Evolutionary conservation across 768 basidiomycete species (phyloP).

Genomic region (Collybia sp.): DNA sequence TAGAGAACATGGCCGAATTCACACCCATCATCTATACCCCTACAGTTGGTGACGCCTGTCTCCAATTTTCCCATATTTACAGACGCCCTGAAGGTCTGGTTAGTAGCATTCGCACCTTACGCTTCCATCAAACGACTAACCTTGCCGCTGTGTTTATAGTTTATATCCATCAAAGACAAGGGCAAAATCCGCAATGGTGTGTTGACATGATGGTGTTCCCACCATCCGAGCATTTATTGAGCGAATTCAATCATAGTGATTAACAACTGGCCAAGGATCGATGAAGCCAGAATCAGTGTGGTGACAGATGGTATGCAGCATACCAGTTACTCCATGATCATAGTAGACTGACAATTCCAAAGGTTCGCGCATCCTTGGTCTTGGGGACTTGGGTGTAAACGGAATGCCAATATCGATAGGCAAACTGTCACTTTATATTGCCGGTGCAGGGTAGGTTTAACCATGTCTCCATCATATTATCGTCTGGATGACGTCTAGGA

Average conservation of each 20-base stretch:
- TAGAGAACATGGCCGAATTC: slow-evolving; percentile 65
- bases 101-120: slow-evolving; percentile 10
- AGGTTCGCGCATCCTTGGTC: slow-evolving; percentile 86
- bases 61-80: slow-evolving; percentile 79
- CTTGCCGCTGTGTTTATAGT: slow-evolving; percentile 33
- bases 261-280: slow-evolving; percentile 63
- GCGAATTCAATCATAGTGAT: slow-evolving; percentile 37
- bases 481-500: slow-evolving; percentile 31
- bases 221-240: not conserved
- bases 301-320: slow-evolving; percentile 76
- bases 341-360: slow-evolving; percentile 17
- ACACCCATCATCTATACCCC: slow-evolving; percentile 89
- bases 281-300: slow-evolving; percentile 83
- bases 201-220: slow-evolving; percentile 6
- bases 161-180: slow-evolving; percentile 78
- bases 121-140: slow-evolving; percentile 7
- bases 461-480: slow-evolving; percentile 3
- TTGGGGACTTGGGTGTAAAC: slow-evolving; percentile 81
- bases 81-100: slow-evolving; percentile 72
- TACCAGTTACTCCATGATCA: not conserved
- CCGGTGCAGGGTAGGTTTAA: slow-evolving; percentile 73
- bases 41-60: slow-evolving; percentile 87
- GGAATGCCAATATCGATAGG: slow-evolving; percentile 89
- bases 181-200: slow-evolving; percentile 61
- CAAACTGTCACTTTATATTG: slow-evolving; percentile 88